These are phyloP conservation scores for Cystobasidium ongulense DNA, from an alignment of 768 basidiomycete genomes.

Conservation along the genomic window DNA sequence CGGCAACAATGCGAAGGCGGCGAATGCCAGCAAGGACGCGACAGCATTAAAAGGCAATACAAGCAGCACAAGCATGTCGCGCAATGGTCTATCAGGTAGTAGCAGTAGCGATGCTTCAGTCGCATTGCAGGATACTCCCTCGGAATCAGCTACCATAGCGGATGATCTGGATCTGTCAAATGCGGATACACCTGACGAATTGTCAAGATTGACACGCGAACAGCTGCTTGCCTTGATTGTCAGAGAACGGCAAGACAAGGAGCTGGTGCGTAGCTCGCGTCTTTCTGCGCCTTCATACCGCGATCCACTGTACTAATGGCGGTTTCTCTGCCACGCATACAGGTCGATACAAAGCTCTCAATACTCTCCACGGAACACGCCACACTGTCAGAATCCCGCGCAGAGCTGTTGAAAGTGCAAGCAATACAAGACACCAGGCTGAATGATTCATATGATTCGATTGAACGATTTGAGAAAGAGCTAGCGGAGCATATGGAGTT, in stretches of 20 bases:
- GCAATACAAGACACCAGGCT: not conserved
- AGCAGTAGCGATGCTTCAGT: conserved; percentile 1
- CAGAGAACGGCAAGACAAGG: conserved; percentile 1
- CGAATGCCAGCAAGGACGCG: not conserved
- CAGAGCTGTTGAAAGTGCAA: not conserved
- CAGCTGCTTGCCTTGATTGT: conserved; percentile 12
- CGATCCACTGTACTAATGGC: not conserved
- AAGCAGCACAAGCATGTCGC: not conserved
- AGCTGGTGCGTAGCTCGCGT: conserved; percentile 1
- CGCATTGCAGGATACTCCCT: not conserved
- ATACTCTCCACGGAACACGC: not conserved
- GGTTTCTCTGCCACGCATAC: not conserved
- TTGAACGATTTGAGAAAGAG: conserved; percentile 3
- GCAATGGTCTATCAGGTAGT: not conserved
- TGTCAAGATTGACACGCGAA: conserved; percentile 11
- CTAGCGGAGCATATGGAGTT: conserved; percentile 11
- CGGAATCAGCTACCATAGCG: not conserved
- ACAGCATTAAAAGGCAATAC: not conserved
- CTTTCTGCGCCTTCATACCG: not conserved
- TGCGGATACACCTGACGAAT: conserved; percentile 1
- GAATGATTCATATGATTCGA: conserved; percentile 10
- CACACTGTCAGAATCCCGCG: not conserved
- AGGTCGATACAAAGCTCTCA: not conserved
- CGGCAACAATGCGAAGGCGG: not conserved
- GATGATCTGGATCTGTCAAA: not conserved